A percentile compares a stretch with the other conserved stretches of the same genome.
These are phyloP conservation scores for Filobasidium floriforme DNA, from an alignment of 768 basidiomycete species.

Conservation along the genomic window DNA sequence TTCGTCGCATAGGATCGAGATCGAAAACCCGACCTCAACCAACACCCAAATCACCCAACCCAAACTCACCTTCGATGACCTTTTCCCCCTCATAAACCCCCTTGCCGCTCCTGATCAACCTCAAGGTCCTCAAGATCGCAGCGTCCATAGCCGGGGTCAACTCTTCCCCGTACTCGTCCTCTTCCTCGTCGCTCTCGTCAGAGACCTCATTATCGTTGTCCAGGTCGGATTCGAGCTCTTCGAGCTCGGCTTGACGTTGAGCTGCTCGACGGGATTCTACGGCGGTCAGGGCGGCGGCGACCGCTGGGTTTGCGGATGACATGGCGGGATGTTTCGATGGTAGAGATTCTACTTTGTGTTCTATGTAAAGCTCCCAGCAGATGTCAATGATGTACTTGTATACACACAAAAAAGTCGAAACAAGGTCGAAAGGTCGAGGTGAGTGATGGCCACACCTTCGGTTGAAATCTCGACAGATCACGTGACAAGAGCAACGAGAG, in stretches of 20 bases:
- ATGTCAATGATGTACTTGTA: too few species aligned
- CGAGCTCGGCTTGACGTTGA: not conserved
- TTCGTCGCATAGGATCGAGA: too few species aligned
- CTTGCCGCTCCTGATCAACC: conserved; percentile 76
- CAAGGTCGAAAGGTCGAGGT: too few species aligned
- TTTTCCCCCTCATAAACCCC: conserved; percentile 67
- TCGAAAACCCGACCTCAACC: too few species aligned
- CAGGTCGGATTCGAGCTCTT: conserved; percentile 46
- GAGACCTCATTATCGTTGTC: conserved; percentile 55
- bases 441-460: not conserved
- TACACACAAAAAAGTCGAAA: too few species aligned
- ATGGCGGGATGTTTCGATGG: not conserved
- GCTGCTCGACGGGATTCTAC: not conserved
- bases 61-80: conserved; percentile 65
- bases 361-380: too few species aligned
- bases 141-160: conserved; percentile 88
- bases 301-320: not conserved
- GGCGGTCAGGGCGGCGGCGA: not conserved
- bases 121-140: conserved; percentile 84
- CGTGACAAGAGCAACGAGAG: not conserved
- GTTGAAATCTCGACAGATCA: not conserved
- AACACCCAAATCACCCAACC: too few species aligned
- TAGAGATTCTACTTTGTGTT: too few species aligned
- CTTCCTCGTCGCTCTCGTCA: conserved; percentile 61
- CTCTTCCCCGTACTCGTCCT: conserved; percentile 92